Conservation (phyloP, 1,284 basidiomycete genomes). For the Coniferiporia sulphurascens region DNA sequence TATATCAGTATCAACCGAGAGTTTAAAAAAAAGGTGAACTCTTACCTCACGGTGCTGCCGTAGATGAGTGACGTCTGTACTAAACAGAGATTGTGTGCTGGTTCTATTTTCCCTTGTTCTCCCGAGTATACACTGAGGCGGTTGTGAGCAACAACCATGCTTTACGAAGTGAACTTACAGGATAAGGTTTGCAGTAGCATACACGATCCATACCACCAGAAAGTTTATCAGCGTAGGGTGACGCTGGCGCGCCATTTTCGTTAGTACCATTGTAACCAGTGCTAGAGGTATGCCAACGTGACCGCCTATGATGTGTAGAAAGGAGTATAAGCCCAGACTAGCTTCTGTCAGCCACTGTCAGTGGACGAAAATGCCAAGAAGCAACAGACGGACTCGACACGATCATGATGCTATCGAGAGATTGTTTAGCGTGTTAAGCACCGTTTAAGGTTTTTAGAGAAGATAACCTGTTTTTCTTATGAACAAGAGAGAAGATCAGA, state of each 20-base stretch:
- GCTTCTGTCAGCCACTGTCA: conserved; percentile 12
- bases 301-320: conserved; percentile 11
- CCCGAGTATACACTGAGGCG: background rate
- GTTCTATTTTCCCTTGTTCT: background rate
- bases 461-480: background rate
- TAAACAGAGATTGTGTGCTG: background rate
- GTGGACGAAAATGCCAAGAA: background rate
- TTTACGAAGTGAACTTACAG: conserved; percentile 3
- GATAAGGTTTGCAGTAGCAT: conserved; percentile 15
- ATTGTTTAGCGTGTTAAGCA: too few relatives aligned
- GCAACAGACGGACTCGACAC: conserved; percentile 9
- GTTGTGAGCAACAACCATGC: background rate
- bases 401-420: too few relatives aligned
- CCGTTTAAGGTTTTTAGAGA: background rate
- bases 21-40: background rate
- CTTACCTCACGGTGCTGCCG: conserved; percentile 9
- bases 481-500: too few relatives aligned
- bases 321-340: conserved; percentile 7
- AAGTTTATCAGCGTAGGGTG: conserved; percentile 16
- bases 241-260: conserved; percentile 2
- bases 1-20: background rate
- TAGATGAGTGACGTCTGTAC: background rate
- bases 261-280: conserved; percentile 13
- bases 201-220: conserved; percentile 8
- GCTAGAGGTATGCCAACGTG: conserved; percentile 16